Base-by-base conservation (phyloP, 768 basidiomycete genomes). In the Amanita jacksonii region DNA sequence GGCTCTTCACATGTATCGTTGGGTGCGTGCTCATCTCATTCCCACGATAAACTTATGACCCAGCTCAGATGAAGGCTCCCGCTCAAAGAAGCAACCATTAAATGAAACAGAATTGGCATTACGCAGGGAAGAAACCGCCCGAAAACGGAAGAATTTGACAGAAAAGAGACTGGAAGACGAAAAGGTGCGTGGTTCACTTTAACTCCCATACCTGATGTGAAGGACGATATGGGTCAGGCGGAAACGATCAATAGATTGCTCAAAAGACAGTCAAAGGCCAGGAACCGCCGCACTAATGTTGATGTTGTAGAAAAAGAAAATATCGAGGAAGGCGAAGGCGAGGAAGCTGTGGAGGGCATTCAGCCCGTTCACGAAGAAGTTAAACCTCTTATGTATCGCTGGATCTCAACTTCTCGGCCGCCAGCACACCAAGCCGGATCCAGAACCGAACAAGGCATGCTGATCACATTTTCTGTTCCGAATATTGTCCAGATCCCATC, bases 221-320 rank as follows among this genome's bases (percentile, higher is more conserved):
- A 25, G 15, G 20, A 16, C 9, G 2, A 35, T 13, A 35, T 28
- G 6, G 12, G 43, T 27, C 52, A 89, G 85, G 78, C 78, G 18
- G 89, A 91, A 54, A 91, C 89, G 0, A 91, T 92, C 59, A 90
- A 90, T 53, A 81, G 89, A 20, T 70, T 92, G 10, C 73, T 92
- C 40, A 88, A 88, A 59, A 91, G 90, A 60, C 86, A 87, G 56
- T 79, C 81, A 13, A 74, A 81, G 8, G 70, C 82, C 2, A 73
- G 75, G 34, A 74, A 70, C 39, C 81, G 76, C 51, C 75, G 79
- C 8, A 72, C 67, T n/a, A 69, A 70, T 12, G 73, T 70, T 1
- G 60, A 45, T 54, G 55, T 3, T 62, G 60, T 41, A 51, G 56
- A 3, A 53, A 54, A 68, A 5, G 65, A 63, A 0, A 62, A 57